Evolutionary conservation across 495 filamentous ascomycete species (phyloP), one percentile per base, ranked within the genome.

Genomic region (Cenococcum geophilum): DNA sequence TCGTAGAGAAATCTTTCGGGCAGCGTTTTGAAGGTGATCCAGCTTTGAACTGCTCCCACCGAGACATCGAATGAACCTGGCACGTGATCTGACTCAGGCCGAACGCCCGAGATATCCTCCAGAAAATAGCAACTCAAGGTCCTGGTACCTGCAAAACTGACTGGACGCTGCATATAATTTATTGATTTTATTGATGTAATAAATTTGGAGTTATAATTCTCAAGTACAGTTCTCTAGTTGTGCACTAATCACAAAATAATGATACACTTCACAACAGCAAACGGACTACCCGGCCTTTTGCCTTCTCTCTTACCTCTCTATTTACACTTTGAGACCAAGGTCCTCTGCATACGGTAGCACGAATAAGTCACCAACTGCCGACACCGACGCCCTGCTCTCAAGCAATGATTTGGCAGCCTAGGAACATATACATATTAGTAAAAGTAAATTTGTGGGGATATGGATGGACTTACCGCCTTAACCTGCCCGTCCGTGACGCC

Each of bases 261-360:
- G 66, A 59, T 68, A 68, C 66, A 68, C 62, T 43, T 42, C 50
- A 37, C 5, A 40, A 34, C 55, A 22, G 40, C 35, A 27, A 16
- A 52, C 32, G 5, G 27, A 59, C 57, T 53, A 59, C 23, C 62
- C 57, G 50, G 40, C 51, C 23, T 18, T 10, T 47, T 40, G 34
- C 51, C 56, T n/a, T 11, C 35, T 23, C 11, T 23, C 20, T 54
- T 25, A n/a, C 16, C 22, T 47, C 37, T 20, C 23, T 74, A 73
- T 80, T 81, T 92, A 97, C 80, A 96, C 89, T 73, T 86, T 89
- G 73, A 99, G 80, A 43, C 92, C 93, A 69, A 99, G 78, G 67
- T 97, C 92, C 78, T 92, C 90, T 57, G 89, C 92, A 72, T 86
- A 97, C 22, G 95, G 93, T 65, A 99, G 81, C 68, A 88, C 79